phyloP scores from a whole-genome alignment of 805 yeast genomes.

The Sugiyamaella boreocaroliniensis region DNA sequence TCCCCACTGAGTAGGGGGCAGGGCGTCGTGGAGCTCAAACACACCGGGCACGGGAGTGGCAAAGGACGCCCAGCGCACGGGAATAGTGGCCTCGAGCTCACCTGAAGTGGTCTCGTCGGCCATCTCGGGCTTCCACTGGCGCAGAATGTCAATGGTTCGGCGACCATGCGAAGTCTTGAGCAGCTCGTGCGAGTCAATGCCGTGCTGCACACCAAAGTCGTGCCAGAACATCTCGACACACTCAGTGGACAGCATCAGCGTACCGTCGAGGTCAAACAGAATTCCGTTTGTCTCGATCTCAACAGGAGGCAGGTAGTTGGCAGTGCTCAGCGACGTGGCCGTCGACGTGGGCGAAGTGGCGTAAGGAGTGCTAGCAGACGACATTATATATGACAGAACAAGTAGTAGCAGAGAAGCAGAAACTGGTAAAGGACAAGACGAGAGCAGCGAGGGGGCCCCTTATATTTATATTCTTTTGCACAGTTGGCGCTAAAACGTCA shows the following conservation, averaged over 20 bases:
- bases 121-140: conserved; percentile 66
- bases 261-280: conserved; percentile 83
- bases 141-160: conserved; percentile 72
- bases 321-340: conserved; percentile 1
- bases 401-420: too few species aligned
- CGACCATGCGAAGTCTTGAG: conserved; percentile 75
- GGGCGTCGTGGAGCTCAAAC: conserved; percentile 40
- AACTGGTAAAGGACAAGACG: neutral
- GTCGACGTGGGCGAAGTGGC: conserved; percentile 6
- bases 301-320: neutral
- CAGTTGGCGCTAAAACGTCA: neutral
- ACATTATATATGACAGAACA: neutral
- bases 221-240: conserved; percentile 82
- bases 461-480: neutral
- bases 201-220: conserved; percentile 60
- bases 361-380: conserved; percentile 6
- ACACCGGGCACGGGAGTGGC: conserved; percentile 77
- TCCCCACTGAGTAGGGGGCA: conserved; percentile 57
- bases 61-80: conserved; percentile 61
- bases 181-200: conserved; percentile 62
- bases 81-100: conserved; percentile 61
- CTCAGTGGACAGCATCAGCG: conserved; percentile 74
- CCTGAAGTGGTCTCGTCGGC: conserved; percentile 61
- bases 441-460: neutral
- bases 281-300: conserved; percentile 37